phyloP scores from a whole-genome alignment of 352 stramenopile genomes.

The Pythium brachiatum region DNA sequence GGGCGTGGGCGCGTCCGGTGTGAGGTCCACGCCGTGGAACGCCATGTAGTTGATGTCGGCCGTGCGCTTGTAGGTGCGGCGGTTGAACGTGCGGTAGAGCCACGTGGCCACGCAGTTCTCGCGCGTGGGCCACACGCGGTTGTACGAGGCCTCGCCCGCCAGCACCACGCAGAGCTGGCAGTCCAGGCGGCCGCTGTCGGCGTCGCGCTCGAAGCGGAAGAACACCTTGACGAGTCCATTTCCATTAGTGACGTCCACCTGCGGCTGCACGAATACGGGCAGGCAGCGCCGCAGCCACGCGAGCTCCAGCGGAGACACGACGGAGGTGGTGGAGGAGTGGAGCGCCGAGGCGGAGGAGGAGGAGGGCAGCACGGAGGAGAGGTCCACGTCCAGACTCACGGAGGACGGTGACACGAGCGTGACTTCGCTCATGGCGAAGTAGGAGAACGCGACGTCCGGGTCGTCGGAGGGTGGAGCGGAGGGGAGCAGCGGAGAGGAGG shows the following conservation, averaged over 20 bases:
- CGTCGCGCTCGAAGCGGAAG: constrained; percentile 75
- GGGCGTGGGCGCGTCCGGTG: constrained; percentile 34
- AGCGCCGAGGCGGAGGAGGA: constrained; percentile 19
- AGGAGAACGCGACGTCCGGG: constrained; percentile 31
- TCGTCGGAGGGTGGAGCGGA: constrained; percentile 13
- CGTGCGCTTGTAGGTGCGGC: constrained; percentile 82
- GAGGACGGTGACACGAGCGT: constrained; percentile 23
- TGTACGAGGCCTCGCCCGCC: constrained; percentile 82
- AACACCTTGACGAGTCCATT: constrained; percentile 85
- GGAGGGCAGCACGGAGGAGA: background rate
- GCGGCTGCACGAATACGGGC: constrained; percentile 79
- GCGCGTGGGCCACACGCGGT: constrained; percentile 60
- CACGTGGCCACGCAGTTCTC: constrained; percentile 79
- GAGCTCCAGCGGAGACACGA: constrained; percentile 41
- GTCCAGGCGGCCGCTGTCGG: constrained; percentile 39
- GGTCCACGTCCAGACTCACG: constrained; percentile 2
- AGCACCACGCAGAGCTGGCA: constrained; percentile 86
- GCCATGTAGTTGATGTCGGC: constrained; percentile 91
- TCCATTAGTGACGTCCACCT: constrained; percentile 78
- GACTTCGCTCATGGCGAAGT: constrained; percentile 49
- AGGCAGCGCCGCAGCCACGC: constrained; percentile 78
- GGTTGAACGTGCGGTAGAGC: constrained; percentile 84
- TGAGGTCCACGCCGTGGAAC: constrained; percentile 68
- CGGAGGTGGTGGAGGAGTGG: constrained; percentile 2
- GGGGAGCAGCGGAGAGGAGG: constrained; percentile 4